These are phyloP conservation scores for Penicillium herquei DNA, from an alignment of 495 filamentous ascomycete genomes.

Conservation along the genomic window DNA sequence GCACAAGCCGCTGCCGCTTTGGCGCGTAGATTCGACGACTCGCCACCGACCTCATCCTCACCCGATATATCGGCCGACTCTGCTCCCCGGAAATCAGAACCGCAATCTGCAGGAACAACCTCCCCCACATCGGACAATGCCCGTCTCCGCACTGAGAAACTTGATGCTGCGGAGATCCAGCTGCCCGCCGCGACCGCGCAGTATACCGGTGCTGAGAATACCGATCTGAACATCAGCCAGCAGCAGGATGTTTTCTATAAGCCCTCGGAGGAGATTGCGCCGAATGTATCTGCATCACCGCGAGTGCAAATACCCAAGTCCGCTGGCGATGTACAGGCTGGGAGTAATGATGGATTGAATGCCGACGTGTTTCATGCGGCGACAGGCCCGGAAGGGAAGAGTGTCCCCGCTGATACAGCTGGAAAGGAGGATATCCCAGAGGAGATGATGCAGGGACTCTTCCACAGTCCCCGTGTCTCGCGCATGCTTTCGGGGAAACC, in stretches of 20 bases:
- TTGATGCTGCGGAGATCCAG: constrained; percentile 43
- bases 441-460: constrained; percentile 59
- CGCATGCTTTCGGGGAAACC: constrained; percentile 45
- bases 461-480: constrained; percentile 59
- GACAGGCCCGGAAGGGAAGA: constrained; percentile 16
- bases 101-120: constrained; percentile 8
- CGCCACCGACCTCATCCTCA: constrained; percentile 20
- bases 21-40: constrained; percentile 55
- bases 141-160: constrained; percentile 13
- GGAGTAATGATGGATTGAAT: constrained; percentile 47
- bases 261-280: constrained; percentile 42
- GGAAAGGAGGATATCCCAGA: constrained; percentile 49
- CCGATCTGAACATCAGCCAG: constrained; percentile 38
- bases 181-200: constrained; percentile 49
- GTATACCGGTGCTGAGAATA: constrained; percentile 21
- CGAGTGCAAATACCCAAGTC: constrained; percentile 58
- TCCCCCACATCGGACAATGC: constrained; percentile 35
- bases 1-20: constrained; percentile 62
- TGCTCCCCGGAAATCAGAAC: background rate
- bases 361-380: constrained; percentile 55
- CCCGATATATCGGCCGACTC: constrained; percentile 20
- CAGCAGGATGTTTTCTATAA: constrained; percentile 61
- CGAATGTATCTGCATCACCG: constrained; percentile 55
- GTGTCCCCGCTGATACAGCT: constrained; percentile 6
- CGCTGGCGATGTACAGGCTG: constrained; percentile 44